Percentiles rank a stretch among this genome's conserved stretches.
Evolutionary conservation across 345 rosid species (phyloP).

Genomic region (Eucalyptus sp.): DNA sequence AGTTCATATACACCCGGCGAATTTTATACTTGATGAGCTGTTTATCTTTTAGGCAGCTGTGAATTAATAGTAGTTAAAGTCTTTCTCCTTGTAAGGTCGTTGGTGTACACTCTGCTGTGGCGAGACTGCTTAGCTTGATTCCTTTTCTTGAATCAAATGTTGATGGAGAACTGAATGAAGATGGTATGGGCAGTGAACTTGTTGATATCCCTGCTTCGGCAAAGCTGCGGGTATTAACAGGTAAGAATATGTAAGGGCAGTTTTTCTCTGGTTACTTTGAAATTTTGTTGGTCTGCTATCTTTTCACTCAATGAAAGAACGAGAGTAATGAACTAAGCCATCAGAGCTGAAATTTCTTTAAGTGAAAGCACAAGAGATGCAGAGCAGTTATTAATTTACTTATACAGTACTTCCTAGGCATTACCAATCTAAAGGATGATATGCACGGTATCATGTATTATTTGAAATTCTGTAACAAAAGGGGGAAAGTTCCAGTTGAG

Average conservation of each 20-base stretch:
- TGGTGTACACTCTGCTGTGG: slow-evolving; percentile 42
- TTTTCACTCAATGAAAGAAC: background rate
- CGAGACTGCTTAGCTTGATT: slow-evolving; percentile 52
- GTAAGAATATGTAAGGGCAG: slow-evolving; percentile 5
- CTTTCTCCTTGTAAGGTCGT: slow-evolving; percentile 33
- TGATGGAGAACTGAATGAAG: slow-evolving; percentile 18
- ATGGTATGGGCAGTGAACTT: slow-evolving; percentile 31
- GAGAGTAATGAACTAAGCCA: background rate
- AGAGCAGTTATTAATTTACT: background rate
- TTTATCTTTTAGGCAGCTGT: background rate
- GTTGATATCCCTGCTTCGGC: slow-evolving; percentile 32
- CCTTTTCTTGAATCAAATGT: slow-evolving; percentile 35
- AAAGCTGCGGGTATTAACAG: slow-evolving; percentile 56
- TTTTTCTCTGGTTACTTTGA: background rate
- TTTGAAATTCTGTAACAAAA: background rate
- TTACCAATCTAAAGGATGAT: background rate
- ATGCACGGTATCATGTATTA: rapidly evolving
- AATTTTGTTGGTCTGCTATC: background rate
- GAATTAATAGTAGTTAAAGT: background rate
- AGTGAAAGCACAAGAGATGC: background rate
- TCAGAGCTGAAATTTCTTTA: background rate
- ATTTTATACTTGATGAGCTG: background rate
- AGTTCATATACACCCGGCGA: background rate
- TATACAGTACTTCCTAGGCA: background rate
- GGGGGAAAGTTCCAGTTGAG: background rate